These are phyloP conservation scores for Begonia masoniana DNA, from an alignment of 306 rosid genomes.

Conservation along the genomic window DNA sequence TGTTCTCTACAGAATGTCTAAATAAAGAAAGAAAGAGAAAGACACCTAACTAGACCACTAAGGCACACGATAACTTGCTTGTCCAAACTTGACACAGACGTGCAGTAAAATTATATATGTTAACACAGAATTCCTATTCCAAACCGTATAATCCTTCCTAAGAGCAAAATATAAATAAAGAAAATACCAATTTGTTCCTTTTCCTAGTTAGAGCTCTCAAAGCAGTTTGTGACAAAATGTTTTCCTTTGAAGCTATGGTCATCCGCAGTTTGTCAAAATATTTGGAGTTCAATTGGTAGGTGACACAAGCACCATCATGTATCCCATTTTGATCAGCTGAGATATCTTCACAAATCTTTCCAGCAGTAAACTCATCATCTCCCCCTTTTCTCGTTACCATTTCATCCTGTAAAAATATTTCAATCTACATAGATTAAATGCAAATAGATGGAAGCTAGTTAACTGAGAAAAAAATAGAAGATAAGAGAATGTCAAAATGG, in stretches of 20 bases:
- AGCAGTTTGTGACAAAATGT: slow-evolving; percentile 37
- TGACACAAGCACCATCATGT: slow-evolving; percentile 9
- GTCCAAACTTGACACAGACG: too few species aligned
- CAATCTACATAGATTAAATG: slow-evolving; percentile 7
- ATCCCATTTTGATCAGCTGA: slow-evolving; percentile 16
- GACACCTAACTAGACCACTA: too few species aligned
- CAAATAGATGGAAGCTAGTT: slow-evolving; percentile 11
- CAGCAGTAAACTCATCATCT: slow-evolving; percentile 17
- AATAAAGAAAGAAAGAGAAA: too few species aligned
- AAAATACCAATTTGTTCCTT: slow-evolving; percentile 55
- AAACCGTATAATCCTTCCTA: too few species aligned
- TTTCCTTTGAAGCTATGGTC: slow-evolving; percentile 32
- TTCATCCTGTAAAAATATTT: slow-evolving; percentile 30
- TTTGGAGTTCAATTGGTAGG: slow-evolving; percentile 16
- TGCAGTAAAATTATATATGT: too few species aligned
- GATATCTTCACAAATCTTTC: slow-evolving; percentile 17
- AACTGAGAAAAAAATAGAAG: neutral
- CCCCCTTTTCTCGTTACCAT: slow-evolving; percentile 20
- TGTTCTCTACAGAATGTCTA: too few species aligned
- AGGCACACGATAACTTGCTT: too few species aligned
- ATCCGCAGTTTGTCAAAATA: slow-evolving; percentile 21
- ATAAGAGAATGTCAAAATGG: too few species aligned
- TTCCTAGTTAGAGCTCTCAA: slow-evolving; percentile 31
- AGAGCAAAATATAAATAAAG: slow-evolving; percentile 1
- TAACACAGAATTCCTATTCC: too few species aligned